Evolutionary conservation across 176 grass and related monocot species (phyloP), one percentile per base, ranked within the genome.

Genomic region (Alloteropsis semialata): DNA sequence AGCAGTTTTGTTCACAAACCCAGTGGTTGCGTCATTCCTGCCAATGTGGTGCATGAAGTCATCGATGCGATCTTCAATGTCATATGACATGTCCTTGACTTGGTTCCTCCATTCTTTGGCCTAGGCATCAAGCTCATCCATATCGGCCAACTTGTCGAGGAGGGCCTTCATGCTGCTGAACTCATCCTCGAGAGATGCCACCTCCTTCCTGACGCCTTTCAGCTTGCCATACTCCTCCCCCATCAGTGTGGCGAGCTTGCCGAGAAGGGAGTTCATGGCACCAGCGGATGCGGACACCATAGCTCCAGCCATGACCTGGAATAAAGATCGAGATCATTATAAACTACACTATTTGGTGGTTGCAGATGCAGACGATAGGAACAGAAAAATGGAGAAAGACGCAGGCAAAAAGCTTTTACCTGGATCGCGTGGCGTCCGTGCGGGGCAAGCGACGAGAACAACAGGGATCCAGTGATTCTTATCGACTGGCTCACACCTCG

Each of bases 161-260:
- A 60, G 29, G 6, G 57, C 81, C 14, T 27, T 73, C 56, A 83
- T 74, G 56, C 56, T 62, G 2, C 21, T 51, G 13, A 83, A 61
- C 57, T 83, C 81, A 0, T 50, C 55, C 4, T 12, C 5, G 0
- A 82, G n/a, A 44, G n/a, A 60, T 14, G 2, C 17, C 41, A 63
- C 69, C 42, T 83, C 69, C 22, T 74, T 74, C 0, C 21, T 21
- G 15, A 83, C 29, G 0, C 44, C 70, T 61, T 37, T 83, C 2
- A 83, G 25, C 42, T 83, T 74, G 22, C 8, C 15, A 15, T 50
- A 83, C 42, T 83, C 69, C 9, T 82, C 43, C 21, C 81, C 56
- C 81, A 83, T 83, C 55, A 74, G 42, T 6, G 22, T 19, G 15
- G 75, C 8, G 10, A 63, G 75, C 58, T 78, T 78, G 18, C 39